These are phyloP conservation scores for Fusarium torulosum DNA, from an alignment of 2,329 filamentous ascomycete species.

Conservation along the genomic window DNA sequence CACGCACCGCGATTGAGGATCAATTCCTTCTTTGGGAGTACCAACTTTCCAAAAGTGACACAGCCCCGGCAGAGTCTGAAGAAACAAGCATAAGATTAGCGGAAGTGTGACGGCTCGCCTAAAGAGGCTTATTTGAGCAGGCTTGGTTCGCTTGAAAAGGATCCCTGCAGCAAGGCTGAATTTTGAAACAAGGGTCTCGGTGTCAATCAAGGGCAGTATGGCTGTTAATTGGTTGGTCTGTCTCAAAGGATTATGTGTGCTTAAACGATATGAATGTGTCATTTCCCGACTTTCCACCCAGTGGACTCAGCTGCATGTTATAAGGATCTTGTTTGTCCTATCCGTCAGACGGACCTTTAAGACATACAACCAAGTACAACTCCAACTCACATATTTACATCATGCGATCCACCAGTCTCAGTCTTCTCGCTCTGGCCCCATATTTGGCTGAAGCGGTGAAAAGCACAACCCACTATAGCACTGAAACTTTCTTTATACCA, in stretches of 20 bases:
- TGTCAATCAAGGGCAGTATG: not conserved
- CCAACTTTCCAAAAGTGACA: not conserved
- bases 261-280: not conserved
- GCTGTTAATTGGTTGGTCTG: not conserved
- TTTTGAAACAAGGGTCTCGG: not conserved
- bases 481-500: constrained; percentile 37
- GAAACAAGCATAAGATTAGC: constrained; percentile 2
- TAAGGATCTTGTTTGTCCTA: not conserved
- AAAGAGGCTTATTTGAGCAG: not conserved
- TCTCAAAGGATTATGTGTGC: not conserved
- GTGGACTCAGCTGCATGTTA: not conserved
- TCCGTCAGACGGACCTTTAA: not conserved
- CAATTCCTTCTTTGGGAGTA: not conserved
- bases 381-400: not conserved
- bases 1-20: not conserved
- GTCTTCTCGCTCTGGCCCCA: constrained; percentile 5
- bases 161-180: constrained; percentile 18
- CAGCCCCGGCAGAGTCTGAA: not conserved
- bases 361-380: not conserved
- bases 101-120: not conserved
- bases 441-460: constrained; percentile 10
- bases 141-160: not conserved
- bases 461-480: constrained; percentile 25
- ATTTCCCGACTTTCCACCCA: not conserved
- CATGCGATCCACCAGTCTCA: constrained; percentile 1